phyloP scores from a whole-genome alignment of 2,329 filamentous ascomycete genomes.

The Ceratocystis harringtonii region DNA sequence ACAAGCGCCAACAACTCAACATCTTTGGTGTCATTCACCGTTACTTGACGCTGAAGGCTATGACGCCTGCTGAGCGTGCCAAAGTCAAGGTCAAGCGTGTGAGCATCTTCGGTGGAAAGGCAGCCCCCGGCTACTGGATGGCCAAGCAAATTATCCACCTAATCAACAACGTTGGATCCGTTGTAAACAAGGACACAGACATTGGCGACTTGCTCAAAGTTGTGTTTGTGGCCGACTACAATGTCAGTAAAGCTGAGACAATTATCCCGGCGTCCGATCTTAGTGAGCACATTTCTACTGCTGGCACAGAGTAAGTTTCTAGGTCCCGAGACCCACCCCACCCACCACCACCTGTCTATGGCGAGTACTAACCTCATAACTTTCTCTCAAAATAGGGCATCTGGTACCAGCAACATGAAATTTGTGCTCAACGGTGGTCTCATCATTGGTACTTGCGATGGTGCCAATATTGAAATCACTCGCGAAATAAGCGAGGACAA shows the following conservation, averaged over 20 bases:
- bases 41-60: slow-evolving; percentile 75
- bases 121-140: slow-evolving; percentile 99
- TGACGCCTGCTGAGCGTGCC: slow-evolving; percentile 71
- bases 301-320: slow-evolving; percentile 62
- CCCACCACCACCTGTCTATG: background rate
- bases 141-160: slow-evolving; percentile 97
- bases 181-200: slow-evolving; percentile 85
- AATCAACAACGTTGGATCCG: slow-evolving; percentile 76
- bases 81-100: slow-evolving; percentile 81
- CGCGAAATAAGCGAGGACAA: slow-evolving; percentile 93
- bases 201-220: slow-evolving; percentile 93
- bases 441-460: slow-evolving; percentile 95
- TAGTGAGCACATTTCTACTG: slow-evolving; percentile 96
- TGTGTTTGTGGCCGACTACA: slow-evolving; percentile 95
- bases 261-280: slow-evolving; percentile 89
- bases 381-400: slow-evolving; percentile 31
- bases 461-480: slow-evolving; percentile 96
- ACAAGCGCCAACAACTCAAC: slow-evolving; percentile 97
- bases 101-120: slow-evolving; percentile 94
- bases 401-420: slow-evolving; percentile 97
- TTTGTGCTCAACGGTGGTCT: slow-evolving; percentile 95
- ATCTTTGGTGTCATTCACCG: slow-evolving; percentile 96
- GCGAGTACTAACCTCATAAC: slow-evolving; percentile 17
- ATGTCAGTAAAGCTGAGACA: slow-evolving; percentile 97
- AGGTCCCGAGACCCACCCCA: slow-evolving; percentile 5